phyloP scores from a whole-genome alignment of 2,329 filamentous ascomycete genomes.

The Boeremia lycopersici region DNA sequence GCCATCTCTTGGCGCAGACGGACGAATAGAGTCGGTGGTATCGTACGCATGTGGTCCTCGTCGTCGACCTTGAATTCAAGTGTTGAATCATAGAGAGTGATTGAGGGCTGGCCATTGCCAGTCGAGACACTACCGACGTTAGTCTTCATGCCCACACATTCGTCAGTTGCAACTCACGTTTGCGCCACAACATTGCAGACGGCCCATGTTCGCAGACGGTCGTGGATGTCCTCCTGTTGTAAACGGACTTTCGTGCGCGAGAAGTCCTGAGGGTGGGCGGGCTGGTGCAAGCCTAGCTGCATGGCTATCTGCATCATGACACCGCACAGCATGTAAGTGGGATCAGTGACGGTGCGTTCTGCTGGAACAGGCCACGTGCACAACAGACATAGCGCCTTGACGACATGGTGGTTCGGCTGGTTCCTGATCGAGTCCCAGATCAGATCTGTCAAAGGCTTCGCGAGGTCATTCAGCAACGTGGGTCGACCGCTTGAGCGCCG shows the following conservation, averaged over 20 bases:
- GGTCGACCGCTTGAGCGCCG: conserved; percentile 70
- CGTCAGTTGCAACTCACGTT: conserved; percentile 52
- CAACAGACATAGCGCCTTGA: conserved; percentile 79
- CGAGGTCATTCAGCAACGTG: conserved; percentile 69
- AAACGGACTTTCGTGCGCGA: conserved; percentile 75
- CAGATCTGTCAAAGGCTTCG: conserved; percentile 69
- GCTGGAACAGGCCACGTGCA: conserved; percentile 84
- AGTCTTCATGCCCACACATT: conserved; percentile 10
- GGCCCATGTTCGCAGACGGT: conserved; percentile 81
- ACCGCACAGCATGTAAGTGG: conserved; percentile 80
- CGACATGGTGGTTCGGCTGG: conserved; percentile 78
- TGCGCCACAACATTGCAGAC: conserved; percentile 86
- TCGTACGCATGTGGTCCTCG: conserved; percentile 46
- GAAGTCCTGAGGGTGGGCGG: conserved; percentile 83
- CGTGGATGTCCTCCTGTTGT: conserved; percentile 78
- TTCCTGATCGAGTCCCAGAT: conserved; percentile 81
- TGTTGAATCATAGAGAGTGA: conserved; percentile 78
- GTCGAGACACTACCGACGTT: conserved; percentile 69
- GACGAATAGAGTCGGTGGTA: conserved; percentile 44
- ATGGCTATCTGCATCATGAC: conserved; percentile 89
- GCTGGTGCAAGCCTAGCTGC: conserved; percentile 80
- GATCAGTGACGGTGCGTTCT: conserved; percentile 79
- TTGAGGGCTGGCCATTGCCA: conserved; percentile 80
- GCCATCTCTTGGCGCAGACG: conserved; percentile 48
- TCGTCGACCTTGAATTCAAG: conserved; percentile 52